phyloP scores from a whole-genome alignment of 352 stramenopile genomes.

The Globisporangium yorkense region DNA sequence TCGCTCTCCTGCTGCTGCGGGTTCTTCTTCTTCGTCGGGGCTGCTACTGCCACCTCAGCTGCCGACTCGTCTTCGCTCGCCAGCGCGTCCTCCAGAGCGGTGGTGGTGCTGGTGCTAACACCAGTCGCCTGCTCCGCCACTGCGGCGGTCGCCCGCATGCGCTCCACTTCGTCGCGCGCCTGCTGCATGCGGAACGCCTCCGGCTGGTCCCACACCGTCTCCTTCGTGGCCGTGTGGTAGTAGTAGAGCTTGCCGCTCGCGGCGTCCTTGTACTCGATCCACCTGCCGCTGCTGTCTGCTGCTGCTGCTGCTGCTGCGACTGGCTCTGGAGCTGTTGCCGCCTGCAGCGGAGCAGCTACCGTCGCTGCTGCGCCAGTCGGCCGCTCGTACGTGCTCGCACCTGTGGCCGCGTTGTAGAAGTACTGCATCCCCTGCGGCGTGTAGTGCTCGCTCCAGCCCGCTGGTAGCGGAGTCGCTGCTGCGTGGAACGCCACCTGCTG shows the following conservation, averaged over 20 bases:
- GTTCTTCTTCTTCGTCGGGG: conserved; percentile 24
- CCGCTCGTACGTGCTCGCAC: conserved; percentile 58
- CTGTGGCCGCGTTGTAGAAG: conserved; percentile 53
- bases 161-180: conserved; percentile 60
- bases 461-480: conserved; percentile 16
- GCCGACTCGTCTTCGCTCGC: not conserved
- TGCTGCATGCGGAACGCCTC: conserved; percentile 76
- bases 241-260: conserved; percentile 68
- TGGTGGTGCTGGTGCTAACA: not conserved
- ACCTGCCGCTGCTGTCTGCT: conserved; percentile 20
- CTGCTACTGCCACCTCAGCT: too few species aligned
- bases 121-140: not conserved
- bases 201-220: conserved; percentile 77
- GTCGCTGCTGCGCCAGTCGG: conserved; percentile 12
- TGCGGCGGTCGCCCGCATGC: conserved; percentile 16
- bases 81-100: not conserved
- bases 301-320: not conserved
- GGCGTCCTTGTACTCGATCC: conserved; percentile 80
- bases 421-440: conserved; percentile 50
- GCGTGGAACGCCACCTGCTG: not conserved
- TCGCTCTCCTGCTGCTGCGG: conserved; percentile 21
- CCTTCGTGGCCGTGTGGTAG: conserved; percentile 69
- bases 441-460: conserved; percentile 56
- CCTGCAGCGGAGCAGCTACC: not conserved
- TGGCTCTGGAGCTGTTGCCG: not conserved